A percentile compares a stretch with the other conserved stretches of the same genome.
These are phyloP conservation scores for Dioszegia hungarica DNA, from an alignment of 768 basidiomycete genomes.

Conservation along the genomic window DNA sequence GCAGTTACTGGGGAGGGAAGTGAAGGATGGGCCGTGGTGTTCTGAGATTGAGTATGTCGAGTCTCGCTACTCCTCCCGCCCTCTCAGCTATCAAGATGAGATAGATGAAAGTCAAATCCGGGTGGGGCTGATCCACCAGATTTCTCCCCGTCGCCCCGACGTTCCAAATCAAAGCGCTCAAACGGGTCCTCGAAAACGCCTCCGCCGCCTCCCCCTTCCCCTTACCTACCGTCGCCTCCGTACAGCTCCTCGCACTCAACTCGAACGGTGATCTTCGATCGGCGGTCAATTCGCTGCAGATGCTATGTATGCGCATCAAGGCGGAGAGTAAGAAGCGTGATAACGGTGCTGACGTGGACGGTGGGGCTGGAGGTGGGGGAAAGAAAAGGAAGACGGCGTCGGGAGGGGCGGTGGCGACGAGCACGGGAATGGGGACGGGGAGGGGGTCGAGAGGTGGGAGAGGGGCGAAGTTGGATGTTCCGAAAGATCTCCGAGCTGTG, in stretches of 20 bases:
- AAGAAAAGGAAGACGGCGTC: conserved; percentile 11
- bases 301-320: conserved; percentile 53
- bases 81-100: no score
- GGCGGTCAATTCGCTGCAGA: conserved; percentile 88
- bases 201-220: conserved; percentile 19
- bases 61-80: no score
- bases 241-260: conserved; percentile 72
- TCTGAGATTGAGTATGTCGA: conserved; percentile 68
- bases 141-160: conserved; percentile 92
- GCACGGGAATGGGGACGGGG: no score
- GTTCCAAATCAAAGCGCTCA: conserved; percentile 72
- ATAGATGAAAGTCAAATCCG: no score
- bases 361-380: not conserved
- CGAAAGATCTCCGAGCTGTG: conserved; percentile 42
- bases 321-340: conserved; percentile 44
- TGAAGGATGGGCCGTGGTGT: conserved; percentile 68
- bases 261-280: conserved; percentile 88
- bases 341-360: conserved; percentile 3
- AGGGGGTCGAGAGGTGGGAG: conserved; percentile 44
- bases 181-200: conserved; percentile 53
- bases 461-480: conserved; percentile 39
- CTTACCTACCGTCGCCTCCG: conserved; percentile 59
- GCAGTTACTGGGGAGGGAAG: conserved; percentile 63
- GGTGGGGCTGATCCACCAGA: conserved; percentile 53
- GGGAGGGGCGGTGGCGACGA: not conserved